Base-by-base conservation (phyloP, 768 basidiomycete species). In the Chalciporus chontae region DNA sequence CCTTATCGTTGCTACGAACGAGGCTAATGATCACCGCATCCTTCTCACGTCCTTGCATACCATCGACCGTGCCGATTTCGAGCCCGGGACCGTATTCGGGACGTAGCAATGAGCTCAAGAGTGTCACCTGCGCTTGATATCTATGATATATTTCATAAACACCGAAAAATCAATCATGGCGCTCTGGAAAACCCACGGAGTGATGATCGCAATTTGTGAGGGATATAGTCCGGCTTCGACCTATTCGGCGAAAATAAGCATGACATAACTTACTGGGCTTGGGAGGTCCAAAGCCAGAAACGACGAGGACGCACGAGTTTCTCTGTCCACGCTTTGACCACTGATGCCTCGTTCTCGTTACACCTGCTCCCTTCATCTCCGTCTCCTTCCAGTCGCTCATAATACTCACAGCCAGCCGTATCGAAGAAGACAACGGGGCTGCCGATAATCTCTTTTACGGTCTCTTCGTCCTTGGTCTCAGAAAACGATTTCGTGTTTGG, bases 1-100 rank as follows among this genome's bases (percentile, higher is more conserved):
- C 89, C 69, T 79, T 83, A 46, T 88, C 84, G 60, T 98, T 99
- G 57, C 92, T 94, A 21, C 96, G 77, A 2, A 98, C 96, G 4
- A 99, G 79, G 56, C 83, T 90, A 46, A 99, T 89, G 19, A 98
- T 81, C 34, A 98, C 82, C 0, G 93, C 93, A 47, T 98, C 92
- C 57, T 92, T 92, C 66, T 99, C 95, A 43, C 96, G 81, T 0
- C 95, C 95, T 72, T 99, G 96, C 85, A 97, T 90, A 0, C 94
- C 93, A 62, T 98, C 96, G 1, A 98, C 94, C 0, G 88, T 91
- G 1, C 94, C 96, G 39, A 96, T 91, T 57, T 97, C 94, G 1
- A 98, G 77, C 21, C 72, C 71, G 0, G 73, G 66, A 0, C 87
- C 87, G 58, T 88, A 77, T n/a, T 71, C 64, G 0, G 86, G 83